These are phyloP conservation scores for Chaetomium fimeti DNA, from an alignment of 495 filamentous ascomycete species.

Conservation along the genomic window DNA sequence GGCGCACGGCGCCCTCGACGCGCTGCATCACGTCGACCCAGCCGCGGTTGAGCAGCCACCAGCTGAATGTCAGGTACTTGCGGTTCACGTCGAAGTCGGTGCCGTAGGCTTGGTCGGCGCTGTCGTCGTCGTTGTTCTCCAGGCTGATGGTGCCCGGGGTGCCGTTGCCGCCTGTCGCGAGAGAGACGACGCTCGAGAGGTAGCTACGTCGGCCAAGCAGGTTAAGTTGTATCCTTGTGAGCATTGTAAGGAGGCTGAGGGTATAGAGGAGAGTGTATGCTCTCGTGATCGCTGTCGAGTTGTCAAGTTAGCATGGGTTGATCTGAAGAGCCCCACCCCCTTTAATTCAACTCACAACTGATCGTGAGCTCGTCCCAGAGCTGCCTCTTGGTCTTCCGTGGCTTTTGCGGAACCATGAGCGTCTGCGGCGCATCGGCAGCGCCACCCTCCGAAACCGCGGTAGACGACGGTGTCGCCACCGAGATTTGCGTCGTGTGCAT, in stretches of 20 bases:
- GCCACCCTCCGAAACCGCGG: conserved; percentile 32
- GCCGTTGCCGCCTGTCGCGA: conserved; percentile 63
- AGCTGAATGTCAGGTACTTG: conserved; percentile 91
- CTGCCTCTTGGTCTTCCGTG: conserved; percentile 81
- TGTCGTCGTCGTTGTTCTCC: conserved; percentile 85
- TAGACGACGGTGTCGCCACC: conserved; percentile 45
- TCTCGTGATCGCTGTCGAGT: conserved; percentile 78
- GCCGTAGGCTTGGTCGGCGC: conserved; percentile 73
- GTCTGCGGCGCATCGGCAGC: conserved; percentile 40
- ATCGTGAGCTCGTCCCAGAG: conserved; percentile 99
- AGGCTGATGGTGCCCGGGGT: conserved; percentile 66
- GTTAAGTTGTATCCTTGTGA: conserved; percentile 95
- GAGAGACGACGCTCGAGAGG: conserved; percentile 86
- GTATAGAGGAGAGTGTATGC: conserved; percentile 91
- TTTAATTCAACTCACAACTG: conserved; percentile 59
- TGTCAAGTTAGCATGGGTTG: conserved; percentile 28
- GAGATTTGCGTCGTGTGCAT: conserved; percentile 74
- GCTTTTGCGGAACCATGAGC: conserved; percentile 38
- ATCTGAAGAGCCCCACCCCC: neutral
- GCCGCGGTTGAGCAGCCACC: conserved; percentile 94
- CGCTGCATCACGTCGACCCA: conserved; percentile 77
- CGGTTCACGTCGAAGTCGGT: conserved; percentile 93
- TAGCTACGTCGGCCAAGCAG: conserved; percentile 93
- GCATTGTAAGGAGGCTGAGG: conserved; percentile 79
- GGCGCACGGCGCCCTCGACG: conserved; percentile 75